Evolutionary conservation across 805 yeast genomes (phyloP), one percentile per base, ranked within the genome.

Genomic region (Barnettozyma vustinii): DNA sequence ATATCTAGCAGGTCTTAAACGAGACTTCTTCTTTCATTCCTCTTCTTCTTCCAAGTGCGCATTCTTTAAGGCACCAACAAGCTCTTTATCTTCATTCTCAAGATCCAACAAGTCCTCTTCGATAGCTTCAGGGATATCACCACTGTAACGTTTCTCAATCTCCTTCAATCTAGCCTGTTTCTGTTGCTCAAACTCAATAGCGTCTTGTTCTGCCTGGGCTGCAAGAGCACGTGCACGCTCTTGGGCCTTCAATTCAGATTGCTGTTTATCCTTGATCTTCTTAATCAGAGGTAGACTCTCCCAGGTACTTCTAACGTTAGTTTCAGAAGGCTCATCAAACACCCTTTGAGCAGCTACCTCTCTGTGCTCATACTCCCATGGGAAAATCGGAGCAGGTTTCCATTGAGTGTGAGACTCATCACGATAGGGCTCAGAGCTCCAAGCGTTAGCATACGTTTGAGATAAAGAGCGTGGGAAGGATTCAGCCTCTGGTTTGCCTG

Each of bases 281-380:
- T 52, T 42, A 37, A 57, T 45, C 40, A 58, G n/a, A n/a, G 61
- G 55, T 16, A 55, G 27, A n/a, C 46, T 48, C 23, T 49, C 57
- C 63, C 62, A 59, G 4, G 54, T 46, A 13, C 51, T 50, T 32
- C 49, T 48, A 36, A 49, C 53, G 10, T 23, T 25, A 43, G 35
- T 43, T 5, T 52, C 46, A 15, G 39, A 40, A 42, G 43, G 44
- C 8, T 45, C 47, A 16, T 55, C 54, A 45, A 64, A 64, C 1
- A 55, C 56, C 35, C 68, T 52, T 33, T 59, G 58, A 1, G 60
- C 51, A 15, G 40, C 33, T 5, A 19, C 23, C 10, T 48, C 40
- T 19, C 51, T 53, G 13, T 46, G 27, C 39, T 58, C 59, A 25
- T 35, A 33, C 46, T 64, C 68, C 67, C 67, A 64, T 23, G 67